Base-by-base conservation (phyloP, 1,284 basidiomycete genomes). In the Amanita bisporigera region DNA sequence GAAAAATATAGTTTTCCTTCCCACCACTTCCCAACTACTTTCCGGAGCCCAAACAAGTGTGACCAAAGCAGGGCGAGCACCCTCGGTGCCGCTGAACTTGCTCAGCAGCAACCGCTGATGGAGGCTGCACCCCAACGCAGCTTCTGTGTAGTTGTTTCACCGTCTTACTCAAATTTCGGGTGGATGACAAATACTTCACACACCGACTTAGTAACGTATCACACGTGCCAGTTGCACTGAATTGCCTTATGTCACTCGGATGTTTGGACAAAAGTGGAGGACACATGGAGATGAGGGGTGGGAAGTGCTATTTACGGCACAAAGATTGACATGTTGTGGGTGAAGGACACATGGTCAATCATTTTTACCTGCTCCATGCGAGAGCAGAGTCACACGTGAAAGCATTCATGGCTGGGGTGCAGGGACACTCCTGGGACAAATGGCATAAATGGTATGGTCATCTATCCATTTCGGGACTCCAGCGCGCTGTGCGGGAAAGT, bases 361-460 rank as follows among this genome's bases (percentile, higher is more conserved):
- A 65, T 24, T 52, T 75, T 36, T 75, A 74, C 59, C 26, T 70
- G 43, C 59, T 74, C 4, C 36, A 72, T 65, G 71, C 66, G 6
- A 70, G 65, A 24, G 67, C 70, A 10, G 66, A 70, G 26, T 29
- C 70, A 29, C 55, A 50, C 4, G 61, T 19, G 21, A 36, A 68
- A 49, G 61, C 67, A n/a, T 65, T 71, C n/a, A 40, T 64, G 40
- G 68, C 69, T 9, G n/a, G 67, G 17, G 61, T 65, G 11, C 41
- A 41, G 9, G 64, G 49, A n/a, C 36, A 64, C 9, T 57, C 67
- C 5, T 75, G 75, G 74, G 71, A 75, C 50, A n/a, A 72, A 49
- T 74, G 71, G 72, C 75, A 76, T 31, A 50, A 55, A 19, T 50
- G 52, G 12, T 75, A 61, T 59, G 72, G 75, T 11, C 74, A 75